phyloP scores from a whole-genome alignment of 257 asterid genomes.

The Handroanthus guayacan region DNA sequence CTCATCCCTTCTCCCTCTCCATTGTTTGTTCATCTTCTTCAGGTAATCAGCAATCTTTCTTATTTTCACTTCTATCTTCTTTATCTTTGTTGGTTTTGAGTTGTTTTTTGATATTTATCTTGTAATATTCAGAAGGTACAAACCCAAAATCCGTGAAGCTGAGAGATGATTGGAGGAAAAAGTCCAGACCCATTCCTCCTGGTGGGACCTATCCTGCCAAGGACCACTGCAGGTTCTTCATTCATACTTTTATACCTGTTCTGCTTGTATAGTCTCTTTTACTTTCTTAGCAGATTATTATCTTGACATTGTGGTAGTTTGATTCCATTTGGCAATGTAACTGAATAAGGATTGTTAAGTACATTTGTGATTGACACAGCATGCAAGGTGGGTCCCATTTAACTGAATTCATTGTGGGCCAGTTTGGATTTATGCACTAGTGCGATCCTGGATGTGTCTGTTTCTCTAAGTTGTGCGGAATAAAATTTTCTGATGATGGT shows the following conservation, averaged over 20 bases:
- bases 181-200: slow-evolving; percentile 85
- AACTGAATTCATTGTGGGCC: not conserved
- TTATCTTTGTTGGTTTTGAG: not conserved
- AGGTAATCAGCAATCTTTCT: slow-evolving; percentile 44
- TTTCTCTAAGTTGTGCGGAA: slow-evolving; percentile 1
- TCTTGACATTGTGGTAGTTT: not conserved
- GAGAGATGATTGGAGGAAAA: slow-evolving; percentile 94
- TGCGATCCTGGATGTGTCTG: not conserved
- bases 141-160: slow-evolving; percentile 65
- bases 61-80: not conserved
- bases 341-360: not conserved
- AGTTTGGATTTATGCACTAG: slow-evolving; percentile 16
- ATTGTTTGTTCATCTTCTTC: slow-evolving; percentile 58
- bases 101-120: not conserved
- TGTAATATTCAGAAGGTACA: slow-evolving; percentile 48
- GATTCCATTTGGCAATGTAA: not conserved
- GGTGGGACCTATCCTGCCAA: slow-evolving; percentile 98
- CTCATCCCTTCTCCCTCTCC: slow-evolving; percentile 54
- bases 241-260: not conserved
- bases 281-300: not conserved
- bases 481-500: slow-evolving; percentile 10
- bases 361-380: not conserved
- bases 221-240: slow-evolving; percentile 89
- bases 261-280: not conserved
- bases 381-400: not conserved